These are phyloP conservation scores for Lyophyllum semitale DNA, from an alignment of 768 basidiomycete genomes.

Conservation along the genomic window DNA sequence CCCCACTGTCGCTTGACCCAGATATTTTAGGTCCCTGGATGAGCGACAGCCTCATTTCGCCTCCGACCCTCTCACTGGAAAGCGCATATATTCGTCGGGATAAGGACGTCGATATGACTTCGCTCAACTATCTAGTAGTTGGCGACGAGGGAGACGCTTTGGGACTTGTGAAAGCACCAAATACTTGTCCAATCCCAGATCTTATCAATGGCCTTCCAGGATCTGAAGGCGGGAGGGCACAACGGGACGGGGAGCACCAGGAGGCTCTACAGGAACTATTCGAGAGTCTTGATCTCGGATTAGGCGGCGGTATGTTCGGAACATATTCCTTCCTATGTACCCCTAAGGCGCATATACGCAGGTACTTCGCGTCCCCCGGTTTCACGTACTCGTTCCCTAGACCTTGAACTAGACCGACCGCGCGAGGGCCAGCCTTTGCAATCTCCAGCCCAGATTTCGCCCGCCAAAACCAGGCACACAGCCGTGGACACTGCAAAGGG, in stretches of 20 bases:
- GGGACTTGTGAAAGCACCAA: conserved; percentile 1
- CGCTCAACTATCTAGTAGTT: not conserved
- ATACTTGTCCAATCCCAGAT: not conserved
- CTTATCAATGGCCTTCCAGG: not conserved
- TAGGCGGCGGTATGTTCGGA: conserved; percentile 9
- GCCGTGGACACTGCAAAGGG: not conserved
- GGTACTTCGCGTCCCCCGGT: not conserved
- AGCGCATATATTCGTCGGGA: conserved; percentile 15
- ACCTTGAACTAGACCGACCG: conserved; percentile 2
- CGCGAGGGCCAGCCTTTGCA: conserved; percentile 6
- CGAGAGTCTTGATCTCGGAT: conserved; percentile 16
- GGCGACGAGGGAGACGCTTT: conserved; percentile 1
- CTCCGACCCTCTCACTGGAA: conserved; percentile 29
- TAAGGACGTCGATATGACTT: not conserved
- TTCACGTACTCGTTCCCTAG: conserved; percentile 15
- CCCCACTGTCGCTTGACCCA: conserved; percentile 4
- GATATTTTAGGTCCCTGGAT: conserved; percentile 31
- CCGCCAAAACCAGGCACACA: conserved; percentile 1
- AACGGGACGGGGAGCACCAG: not conserved
- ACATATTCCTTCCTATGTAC: not conserved
- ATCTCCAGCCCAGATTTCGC: conserved; percentile 16
- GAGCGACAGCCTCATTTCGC: conserved; percentile 45
- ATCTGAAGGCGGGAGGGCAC: not conserved
- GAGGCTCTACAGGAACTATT: conserved; percentile 18
- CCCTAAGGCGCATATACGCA: conserved; percentile 4